phyloP scores from a whole-genome alignment of 75 land plant species.

The Isoetes taiwanensis region DNA sequence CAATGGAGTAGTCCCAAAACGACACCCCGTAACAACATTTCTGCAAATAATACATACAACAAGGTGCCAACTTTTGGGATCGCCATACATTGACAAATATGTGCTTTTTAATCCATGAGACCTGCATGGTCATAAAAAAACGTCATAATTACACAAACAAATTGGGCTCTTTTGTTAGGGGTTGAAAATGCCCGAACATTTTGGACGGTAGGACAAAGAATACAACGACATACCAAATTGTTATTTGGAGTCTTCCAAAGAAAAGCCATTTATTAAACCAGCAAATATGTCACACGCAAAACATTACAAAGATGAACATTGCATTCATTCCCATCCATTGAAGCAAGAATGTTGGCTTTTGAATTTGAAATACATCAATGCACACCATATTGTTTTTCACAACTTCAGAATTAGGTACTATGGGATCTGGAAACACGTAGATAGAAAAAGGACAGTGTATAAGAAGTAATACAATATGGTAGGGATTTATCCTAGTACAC shows the following conservation, averaged over 20 bases:
- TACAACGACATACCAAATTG: constrained; percentile 11
- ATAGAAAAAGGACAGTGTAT: neutral
- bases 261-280: constrained; percentile 11
- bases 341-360: constrained; percentile 1
- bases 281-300: constrained; percentile 12
- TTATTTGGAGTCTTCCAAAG: constrained; percentile 14
- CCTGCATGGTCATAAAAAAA: constrained; percentile 16
- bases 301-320: constrained; percentile 10
- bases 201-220: too few relatives aligned
- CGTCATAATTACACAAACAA: too few relatives aligned
- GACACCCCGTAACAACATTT: constrained; percentile 38
- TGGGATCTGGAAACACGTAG: neutral
- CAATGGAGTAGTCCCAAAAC: constrained; percentile 41
- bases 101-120: constrained; percentile 44
- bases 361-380: constrained; percentile 14
- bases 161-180: too few relatives aligned
- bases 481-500: too few relatives aligned
- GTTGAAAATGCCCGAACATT: too few relatives aligned
- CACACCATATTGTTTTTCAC: neutral
- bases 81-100: constrained; percentile 44
- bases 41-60: constrained; percentile 43
- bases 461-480: neutral
- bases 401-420: neutral
- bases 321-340: constrained; percentile 21
- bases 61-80: constrained; percentile 36